Base-by-base conservation (phyloP, 2,329 filamentous ascomycete genomes). In the Aurifilum marmelostoma region DNA sequence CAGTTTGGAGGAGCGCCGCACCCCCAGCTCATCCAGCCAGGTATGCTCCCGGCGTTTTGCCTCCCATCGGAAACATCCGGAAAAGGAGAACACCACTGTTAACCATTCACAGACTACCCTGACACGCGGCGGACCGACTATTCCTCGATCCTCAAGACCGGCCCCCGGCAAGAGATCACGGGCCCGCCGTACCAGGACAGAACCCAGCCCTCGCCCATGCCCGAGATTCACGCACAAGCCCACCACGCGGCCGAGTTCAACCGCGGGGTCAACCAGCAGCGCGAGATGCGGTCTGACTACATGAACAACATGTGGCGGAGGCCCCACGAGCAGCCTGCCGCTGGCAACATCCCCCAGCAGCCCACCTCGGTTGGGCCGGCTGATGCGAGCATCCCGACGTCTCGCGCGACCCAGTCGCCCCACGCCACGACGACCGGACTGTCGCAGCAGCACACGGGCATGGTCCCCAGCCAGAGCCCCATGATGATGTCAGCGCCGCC, bases 211-310 rank as follows among this genome's bases (percentile, higher is more conserved):
- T 92, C 91, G 72, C 88, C 90, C 39, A 85, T 92, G 37, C 84
- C 88, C 61, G 95, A 98, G 75, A 89, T 98, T 66, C 85, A 96
- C 73, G 91, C 92, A 60, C 94, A 97, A 79, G 93, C 94, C 37
- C 89, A 93, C 64, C 93, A 97, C 72, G 91, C 95, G 24, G 93
- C 93, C 69, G 95, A 98, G 74, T 97, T 91, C 82, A 98, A 95
- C 82, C 93, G 96, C 75, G 87, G 88, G 61, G 84, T 98, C 65
- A 93, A 92, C 75, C 88, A 92, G 74, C 91, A 94, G 78, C 91
- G 95, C 69, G 89, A 89, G 52, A 90, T 92, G 80, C 91, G 96
- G 69, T 88, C 85, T 69, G 90, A 94, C 69, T 97, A 93, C 73
- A 84, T 97, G 72, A 90, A 95, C 67, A 89, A 89, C 67, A 87